Evolutionary conservation across 2,329 filamentous ascomycete genomes (phyloP).

Genomic region (Thelonectria discophora): DNA sequence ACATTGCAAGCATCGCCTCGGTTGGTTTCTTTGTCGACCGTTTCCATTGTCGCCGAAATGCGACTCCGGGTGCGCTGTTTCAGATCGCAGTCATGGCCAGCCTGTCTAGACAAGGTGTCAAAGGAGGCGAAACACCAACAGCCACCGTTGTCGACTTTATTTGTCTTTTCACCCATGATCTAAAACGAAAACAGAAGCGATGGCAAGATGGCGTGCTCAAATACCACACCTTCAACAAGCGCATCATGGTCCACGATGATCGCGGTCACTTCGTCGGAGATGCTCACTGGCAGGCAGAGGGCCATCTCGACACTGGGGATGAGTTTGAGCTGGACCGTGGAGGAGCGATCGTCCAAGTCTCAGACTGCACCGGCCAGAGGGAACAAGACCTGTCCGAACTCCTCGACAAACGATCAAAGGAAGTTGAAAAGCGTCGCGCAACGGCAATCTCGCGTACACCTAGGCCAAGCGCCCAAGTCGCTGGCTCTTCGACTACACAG

Average conservation of each 20-base stretch:
- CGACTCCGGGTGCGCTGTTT: too few species aligned
- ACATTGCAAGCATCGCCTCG: background rate
- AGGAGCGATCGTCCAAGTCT: conserved; percentile 80
- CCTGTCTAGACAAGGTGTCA: background rate
- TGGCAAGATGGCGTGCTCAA: conserved; percentile 93
- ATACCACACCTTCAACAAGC: conserved; percentile 90
- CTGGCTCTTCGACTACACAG: conserved; percentile 33
- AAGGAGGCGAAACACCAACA: conserved; percentile 23
- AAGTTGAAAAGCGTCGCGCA: conserved; percentile 60
- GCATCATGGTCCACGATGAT: conserved; percentile 90
- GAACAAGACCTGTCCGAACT: conserved; percentile 83
- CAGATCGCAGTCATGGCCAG: conserved; percentile 28
- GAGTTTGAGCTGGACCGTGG: conserved; percentile 82
- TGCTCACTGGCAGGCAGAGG: conserved; percentile 77
- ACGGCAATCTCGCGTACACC: conserved; percentile 52
- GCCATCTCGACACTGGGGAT: conserved; percentile 79
- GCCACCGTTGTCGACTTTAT: conserved; percentile 82
- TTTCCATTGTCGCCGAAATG: conserved; percentile 2
- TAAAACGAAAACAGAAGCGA: conserved; percentile 86
- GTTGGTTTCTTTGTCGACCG: background rate
- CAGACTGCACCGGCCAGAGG: conserved; percentile 74
- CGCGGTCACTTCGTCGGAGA: conserved; percentile 84
- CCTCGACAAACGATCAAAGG: conserved; percentile 72
- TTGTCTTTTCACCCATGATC: conserved; percentile 87
- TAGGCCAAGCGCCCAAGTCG: conserved; percentile 34